Evolutionary conservation across 2,329 filamentous ascomycete species (phyloP).

Genomic region (Fusarium sp.): DNA sequence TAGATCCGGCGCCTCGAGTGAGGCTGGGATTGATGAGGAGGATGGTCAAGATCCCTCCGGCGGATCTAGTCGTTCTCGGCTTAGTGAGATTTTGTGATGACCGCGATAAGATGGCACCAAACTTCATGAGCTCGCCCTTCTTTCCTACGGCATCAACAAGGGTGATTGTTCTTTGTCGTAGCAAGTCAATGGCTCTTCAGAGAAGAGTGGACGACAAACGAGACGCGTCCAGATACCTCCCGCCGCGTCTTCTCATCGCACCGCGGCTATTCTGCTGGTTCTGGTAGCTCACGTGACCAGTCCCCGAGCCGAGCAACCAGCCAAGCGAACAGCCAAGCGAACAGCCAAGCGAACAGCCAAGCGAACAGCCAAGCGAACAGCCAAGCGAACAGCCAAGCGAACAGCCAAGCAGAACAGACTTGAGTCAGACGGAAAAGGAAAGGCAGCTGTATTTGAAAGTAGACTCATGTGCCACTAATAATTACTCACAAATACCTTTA

Average conservation of each 20-base stretch:
- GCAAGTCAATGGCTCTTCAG: background rate
- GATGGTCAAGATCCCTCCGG: background rate
- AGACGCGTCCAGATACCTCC: background rate
- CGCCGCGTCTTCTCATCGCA: background rate
- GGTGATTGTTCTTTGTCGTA: background rate
- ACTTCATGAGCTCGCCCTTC: background rate
- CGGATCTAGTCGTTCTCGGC: background rate
- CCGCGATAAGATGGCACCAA: background rate
- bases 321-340: no score
- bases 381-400: no score
- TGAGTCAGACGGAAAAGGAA: no score
- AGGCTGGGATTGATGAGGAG: background rate
- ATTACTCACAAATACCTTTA: no score
- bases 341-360: no score
- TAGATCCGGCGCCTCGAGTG: background rate
- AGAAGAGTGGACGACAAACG: background rate
- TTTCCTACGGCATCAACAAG: background rate
- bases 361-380: no score
- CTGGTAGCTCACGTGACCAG: no score
- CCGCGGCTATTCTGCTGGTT: accelerated
- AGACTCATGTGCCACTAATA: background rate
- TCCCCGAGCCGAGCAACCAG: background rate
- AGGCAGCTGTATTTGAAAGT: no score
- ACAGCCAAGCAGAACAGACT: no score
- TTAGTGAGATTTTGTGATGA: background rate